phyloP scores from a whole-genome alignment of 2,329 filamentous ascomycete species.

The Monosporascus sp. region DNA sequence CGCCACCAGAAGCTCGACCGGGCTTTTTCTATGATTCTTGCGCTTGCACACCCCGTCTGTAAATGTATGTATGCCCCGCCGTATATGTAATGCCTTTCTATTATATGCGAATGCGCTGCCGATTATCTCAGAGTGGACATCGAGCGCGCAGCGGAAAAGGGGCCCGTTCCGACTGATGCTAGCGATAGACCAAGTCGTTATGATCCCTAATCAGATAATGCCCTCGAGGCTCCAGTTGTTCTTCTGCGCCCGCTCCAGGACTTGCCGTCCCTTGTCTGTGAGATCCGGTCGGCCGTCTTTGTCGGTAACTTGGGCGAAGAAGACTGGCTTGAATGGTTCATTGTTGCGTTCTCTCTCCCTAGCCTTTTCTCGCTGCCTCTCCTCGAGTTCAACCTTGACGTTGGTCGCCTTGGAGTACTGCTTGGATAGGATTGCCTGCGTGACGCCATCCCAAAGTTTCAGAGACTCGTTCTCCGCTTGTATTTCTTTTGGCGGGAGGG shows the following conservation, averaged over 20 bases:
- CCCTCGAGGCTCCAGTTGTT: constrained; percentile 47
- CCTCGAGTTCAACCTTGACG: constrained; percentile 87
- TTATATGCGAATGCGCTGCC: no score
- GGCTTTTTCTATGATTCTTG: no score
- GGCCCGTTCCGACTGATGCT: no score
- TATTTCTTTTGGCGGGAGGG: constrained; percentile 67
- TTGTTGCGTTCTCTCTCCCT: constrained; percentile 68
- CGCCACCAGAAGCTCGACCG: no score
- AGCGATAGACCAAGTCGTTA: no score
- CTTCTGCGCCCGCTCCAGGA: constrained; percentile 49
- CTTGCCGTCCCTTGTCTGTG: constrained; percentile 47
- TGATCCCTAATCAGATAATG: constrained; percentile 27
- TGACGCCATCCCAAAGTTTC: constrained; percentile 82
- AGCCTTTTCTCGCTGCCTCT: constrained; percentile 79
- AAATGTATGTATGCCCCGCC: not conserved
- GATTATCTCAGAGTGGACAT: no score
- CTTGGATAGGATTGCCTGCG: constrained; percentile 75
- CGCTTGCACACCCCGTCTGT: not conserved
- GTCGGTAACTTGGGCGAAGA: constrained; percentile 64
- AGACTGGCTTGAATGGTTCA: constrained; percentile 76
- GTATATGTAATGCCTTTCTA: no score
- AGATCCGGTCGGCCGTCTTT: constrained; percentile 53
- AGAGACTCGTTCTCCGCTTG: constrained; percentile 89
- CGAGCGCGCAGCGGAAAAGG: no score
- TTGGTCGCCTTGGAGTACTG: constrained; percentile 81